Evolutionary conservation across 192 early-diverging fungal species (phyloP).

Genomic region (Haplosporangium gracile): DNA sequence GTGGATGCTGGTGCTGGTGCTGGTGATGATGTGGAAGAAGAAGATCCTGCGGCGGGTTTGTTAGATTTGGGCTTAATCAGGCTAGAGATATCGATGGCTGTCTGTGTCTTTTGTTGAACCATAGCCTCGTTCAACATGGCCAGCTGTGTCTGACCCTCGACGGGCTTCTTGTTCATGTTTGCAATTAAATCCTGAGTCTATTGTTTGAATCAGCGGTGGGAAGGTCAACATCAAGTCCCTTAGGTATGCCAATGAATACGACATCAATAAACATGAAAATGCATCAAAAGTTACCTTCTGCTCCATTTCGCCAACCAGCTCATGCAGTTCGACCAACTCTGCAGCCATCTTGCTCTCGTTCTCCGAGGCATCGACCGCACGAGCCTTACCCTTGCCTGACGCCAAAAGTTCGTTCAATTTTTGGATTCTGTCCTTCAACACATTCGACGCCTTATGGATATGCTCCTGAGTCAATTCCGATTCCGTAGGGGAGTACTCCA

Average conservation of each 20-base stretch:
- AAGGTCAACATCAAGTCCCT: neutral
- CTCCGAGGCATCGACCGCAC: constrained; percentile 34
- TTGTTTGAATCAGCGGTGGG: neutral
- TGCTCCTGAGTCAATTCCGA: constrained; percentile 66
- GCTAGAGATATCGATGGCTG: constrained; percentile 42
- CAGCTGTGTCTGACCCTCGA: constrained; percentile 47
- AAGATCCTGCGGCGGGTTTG: constrained; percentile 18
- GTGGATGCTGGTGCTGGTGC: constrained; percentile 12
- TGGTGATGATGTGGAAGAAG: constrained; percentile 11
- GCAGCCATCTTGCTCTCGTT: constrained; percentile 56
- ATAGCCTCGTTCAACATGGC: constrained; percentile 29
- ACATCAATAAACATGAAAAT: neutral
- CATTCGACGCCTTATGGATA: constrained; percentile 66
- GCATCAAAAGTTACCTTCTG: constrained; percentile 61
- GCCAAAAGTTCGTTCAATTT: constrained; percentile 52
- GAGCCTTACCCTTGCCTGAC: constrained; percentile 64
- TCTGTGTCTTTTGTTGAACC: constrained; percentile 8
- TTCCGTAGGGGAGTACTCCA: constrained; percentile 67
- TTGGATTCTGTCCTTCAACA: constrained; percentile 65
- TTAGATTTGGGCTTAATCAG: constrained; percentile 48
- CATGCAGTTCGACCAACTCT: constrained; percentile 73
- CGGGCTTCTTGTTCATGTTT: constrained; percentile 41
- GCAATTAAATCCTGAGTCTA: constrained; percentile 57
- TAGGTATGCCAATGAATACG: neutral
- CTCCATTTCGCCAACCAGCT: constrained; percentile 73